A percentile compares a stretch with the other conserved stretches of the same genome.
phyloP scores from a whole-genome alignment of 768 basidiomycete species.

The Polyporus arcularius region DNA sequence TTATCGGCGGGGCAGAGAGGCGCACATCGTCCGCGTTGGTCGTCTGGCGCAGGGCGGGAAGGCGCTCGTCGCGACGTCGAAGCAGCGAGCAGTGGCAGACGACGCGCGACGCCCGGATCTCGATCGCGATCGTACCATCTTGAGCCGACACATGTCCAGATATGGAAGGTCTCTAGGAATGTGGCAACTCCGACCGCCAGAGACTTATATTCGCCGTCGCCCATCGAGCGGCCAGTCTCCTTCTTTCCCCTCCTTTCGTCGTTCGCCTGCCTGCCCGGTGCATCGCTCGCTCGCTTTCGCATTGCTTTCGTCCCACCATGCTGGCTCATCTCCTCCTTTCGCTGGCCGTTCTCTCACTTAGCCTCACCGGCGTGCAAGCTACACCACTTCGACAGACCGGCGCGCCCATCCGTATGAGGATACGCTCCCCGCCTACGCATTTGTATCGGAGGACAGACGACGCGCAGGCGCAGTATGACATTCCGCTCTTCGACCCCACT shows the following conservation, averaged over 20 bases:
- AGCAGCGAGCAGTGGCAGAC: no score
- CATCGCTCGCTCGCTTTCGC: not conserved
- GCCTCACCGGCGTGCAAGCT: not conserved
- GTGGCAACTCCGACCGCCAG: not conserved
- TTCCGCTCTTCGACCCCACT: conserved; percentile 25
- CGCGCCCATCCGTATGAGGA: not conserved
- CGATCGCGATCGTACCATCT: conserved; percentile 1
- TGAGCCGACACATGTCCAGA: not conserved
- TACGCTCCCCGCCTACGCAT: not conserved
- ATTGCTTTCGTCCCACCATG: not conserved
- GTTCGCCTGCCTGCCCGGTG: conserved; percentile 5
- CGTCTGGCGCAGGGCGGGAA: no score
- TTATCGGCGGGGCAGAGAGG: no score
- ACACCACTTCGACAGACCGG: not conserved
- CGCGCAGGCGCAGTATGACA: not conserved
- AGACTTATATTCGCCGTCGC: not conserved
- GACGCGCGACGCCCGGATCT: not conserved
- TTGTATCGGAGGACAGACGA: not conserved
- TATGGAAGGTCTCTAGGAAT: conserved; percentile 13
- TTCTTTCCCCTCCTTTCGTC: not conserved
- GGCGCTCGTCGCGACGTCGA: no score
- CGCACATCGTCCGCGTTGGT: no score
- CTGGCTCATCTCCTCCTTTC: not conserved
- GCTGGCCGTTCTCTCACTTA: not conserved
- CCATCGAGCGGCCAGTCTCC: not conserved